These are phyloP conservation scores for Teratosphaeria epicoccoides DNA, from an alignment of 2,329 filamentous ascomycete genomes.

Conservation along the genomic window DNA sequence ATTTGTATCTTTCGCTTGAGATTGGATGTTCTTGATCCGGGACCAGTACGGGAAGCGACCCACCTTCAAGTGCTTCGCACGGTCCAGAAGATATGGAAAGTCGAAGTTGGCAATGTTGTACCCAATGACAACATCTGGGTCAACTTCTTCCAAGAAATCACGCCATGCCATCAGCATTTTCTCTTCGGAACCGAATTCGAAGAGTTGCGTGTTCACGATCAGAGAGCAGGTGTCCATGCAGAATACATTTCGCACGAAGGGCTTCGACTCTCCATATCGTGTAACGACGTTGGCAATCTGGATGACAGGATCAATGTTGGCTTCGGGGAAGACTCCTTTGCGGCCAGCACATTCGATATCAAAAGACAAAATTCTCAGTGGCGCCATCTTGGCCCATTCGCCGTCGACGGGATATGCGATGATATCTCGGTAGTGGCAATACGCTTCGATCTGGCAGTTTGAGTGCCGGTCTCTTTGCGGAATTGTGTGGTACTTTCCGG, in stretches of 20 bases:
- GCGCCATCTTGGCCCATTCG: conserved; percentile 97
- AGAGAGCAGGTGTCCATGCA: conserved; percentile 83
- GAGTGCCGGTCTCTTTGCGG: conserved; percentile 60
- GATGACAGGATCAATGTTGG: conserved; percentile 84
- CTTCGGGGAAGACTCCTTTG: conserved; percentile 94
- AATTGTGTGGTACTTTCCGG: conserved; percentile 62
- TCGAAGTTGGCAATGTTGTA: conserved; percentile 99
- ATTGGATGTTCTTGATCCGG: conserved; percentile 59
- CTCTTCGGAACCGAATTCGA: conserved; percentile 70
- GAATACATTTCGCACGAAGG: conserved; percentile 93
- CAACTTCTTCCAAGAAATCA: conserved; percentile 77
- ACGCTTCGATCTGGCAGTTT: conserved; percentile 92
- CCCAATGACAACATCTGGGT: conserved; percentile 94
- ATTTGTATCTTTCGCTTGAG: conserved; percentile 65
- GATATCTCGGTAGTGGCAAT: conserved; percentile 69
- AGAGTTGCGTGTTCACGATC: conserved; percentile 88
- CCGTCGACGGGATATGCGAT: conserved; percentile 81
- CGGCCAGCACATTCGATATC: conserved; percentile 98
- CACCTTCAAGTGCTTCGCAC: conserved; percentile 75
- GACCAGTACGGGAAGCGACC: conserved; percentile 77
- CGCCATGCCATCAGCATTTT: conserved; percentile 91
- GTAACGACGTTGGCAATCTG: conserved; percentile 97
- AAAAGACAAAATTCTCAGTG: conserved; percentile 83
- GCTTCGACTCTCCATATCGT: conserved; percentile 85
- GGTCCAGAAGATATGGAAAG: conserved; percentile 87